Percentiles rank a stretch among this genome's conserved stretches.
These are phyloP conservation scores for Adansonia gregorii DNA, from an alignment of 441 rosid genomes.

Conservation along the genomic window DNA sequence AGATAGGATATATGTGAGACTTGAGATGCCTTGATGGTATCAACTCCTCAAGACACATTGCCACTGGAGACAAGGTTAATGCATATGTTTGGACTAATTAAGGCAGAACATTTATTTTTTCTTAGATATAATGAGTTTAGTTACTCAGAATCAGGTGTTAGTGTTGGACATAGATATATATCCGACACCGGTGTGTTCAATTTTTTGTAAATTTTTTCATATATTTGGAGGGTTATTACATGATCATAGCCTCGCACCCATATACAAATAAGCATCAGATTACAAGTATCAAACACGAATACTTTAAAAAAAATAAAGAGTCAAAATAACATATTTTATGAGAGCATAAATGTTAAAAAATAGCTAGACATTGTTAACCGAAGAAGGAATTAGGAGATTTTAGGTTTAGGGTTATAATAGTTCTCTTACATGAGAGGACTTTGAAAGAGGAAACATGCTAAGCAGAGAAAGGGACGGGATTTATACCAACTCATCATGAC, in stretches of 20 bases:
- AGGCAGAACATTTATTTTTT: conserved; percentile 20
- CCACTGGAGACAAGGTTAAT: conserved; percentile 86
- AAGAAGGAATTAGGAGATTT: not conserved
- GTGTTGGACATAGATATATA: no score
- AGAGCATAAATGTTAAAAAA: not conserved
- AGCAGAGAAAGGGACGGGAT: not conserved
- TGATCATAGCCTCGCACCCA: no score
- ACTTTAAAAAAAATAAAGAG: no score
- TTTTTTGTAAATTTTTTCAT: no score
- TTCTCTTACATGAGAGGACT: not conserved
- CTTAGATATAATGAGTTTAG: no score
- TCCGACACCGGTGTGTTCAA: no score
- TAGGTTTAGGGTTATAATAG: not conserved
- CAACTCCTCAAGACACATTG: conserved; percentile 91
- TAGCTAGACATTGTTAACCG: conserved; percentile 7
- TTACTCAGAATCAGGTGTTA: no score
- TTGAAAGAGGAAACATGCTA: not conserved
- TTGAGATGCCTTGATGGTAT: conserved; percentile 57
- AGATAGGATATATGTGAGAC: conserved; percentile 57
- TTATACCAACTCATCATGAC: not conserved
- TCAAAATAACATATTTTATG: not conserved
- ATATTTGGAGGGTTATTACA: no score
- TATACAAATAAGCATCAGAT: no score
- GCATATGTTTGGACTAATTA: conserved; percentile 50
- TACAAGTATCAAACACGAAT: no score